These are phyloP conservation scores for Parietichytrium sp. DNA, from an alignment of 108 stramenopile genomes.

Conservation along the genomic window DNA sequence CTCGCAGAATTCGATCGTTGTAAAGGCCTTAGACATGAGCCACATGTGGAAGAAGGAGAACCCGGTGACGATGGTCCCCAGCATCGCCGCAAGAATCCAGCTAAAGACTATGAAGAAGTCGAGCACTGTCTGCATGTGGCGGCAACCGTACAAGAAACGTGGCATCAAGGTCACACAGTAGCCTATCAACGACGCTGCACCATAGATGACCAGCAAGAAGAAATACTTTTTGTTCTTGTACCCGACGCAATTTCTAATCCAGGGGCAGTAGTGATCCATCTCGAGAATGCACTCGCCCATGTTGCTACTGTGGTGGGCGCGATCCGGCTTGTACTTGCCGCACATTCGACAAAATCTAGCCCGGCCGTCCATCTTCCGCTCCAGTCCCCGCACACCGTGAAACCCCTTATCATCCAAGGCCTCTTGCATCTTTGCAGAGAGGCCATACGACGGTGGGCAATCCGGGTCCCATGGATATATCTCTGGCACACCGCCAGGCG, in stretches of 20 bases:
- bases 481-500: background rate
- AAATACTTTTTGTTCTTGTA: conserved; percentile 45
- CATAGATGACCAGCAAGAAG: conserved; percentile 4
- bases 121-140: background rate
- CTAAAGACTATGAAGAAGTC: conserved; percentile 4
- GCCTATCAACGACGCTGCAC: background rate
- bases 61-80: background rate
- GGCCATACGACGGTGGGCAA: background rate
- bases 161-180: background rate
- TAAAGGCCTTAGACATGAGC: conserved; percentile 5
- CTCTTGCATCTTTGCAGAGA: background rate
- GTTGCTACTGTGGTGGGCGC: conserved; percentile 14
- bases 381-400: background rate
- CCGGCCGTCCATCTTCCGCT: conserved; percentile 17
- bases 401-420: background rate
- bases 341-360: conserved; percentile 28
- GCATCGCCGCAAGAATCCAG: background rate
- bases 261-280: conserved; percentile 47
- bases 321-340: conserved; percentile 40
- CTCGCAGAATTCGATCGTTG: conserved; percentile 31
- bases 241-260: conserved; percentile 39
- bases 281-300: conserved; percentile 13
- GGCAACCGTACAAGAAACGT: background rate
- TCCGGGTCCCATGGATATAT: background rate
- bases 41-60: background rate